Evolutionary conservation across 257 asterid species (phyloP).

Genomic region (Leptodermis oblonga): DNA sequence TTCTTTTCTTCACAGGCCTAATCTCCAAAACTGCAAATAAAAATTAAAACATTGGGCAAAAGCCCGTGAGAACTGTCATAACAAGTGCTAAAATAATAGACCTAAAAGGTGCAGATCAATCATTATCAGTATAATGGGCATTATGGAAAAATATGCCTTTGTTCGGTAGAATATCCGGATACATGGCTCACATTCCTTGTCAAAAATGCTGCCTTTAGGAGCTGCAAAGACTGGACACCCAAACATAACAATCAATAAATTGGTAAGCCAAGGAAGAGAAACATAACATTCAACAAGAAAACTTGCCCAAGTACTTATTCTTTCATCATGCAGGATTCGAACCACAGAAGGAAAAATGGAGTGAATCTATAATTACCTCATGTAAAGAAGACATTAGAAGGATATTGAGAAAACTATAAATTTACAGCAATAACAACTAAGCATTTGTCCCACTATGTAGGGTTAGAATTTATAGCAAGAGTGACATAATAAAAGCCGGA

Average conservation of each 20-base stretch:
- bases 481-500: no score
- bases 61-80: no score
- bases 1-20: no score
- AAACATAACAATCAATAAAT: constrained; percentile 24
- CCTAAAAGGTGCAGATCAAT: no score
- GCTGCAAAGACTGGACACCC: constrained; percentile 72
- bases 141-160: constrained; percentile 10
- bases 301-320: background rate
- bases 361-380: background rate
- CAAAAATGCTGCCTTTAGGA: constrained; percentile 79
- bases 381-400: background rate
- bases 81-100: no score
- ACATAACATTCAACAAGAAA: background rate
- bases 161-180: constrained; percentile 50
- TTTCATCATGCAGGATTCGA: background rate
- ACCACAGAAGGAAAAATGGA: background rate
- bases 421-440: no score
- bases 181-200: constrained; percentile 75
- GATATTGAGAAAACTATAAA: background rate
- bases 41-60: no score
- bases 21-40: no score
- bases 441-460: no score
- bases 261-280: constrained; percentile 6
- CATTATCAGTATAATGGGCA: background rate
- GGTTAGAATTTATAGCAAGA: no score